Evolutionary conservation across 352 stramenopile species (phyloP).

Genomic region (Pythium grandisporangium): DNA sequence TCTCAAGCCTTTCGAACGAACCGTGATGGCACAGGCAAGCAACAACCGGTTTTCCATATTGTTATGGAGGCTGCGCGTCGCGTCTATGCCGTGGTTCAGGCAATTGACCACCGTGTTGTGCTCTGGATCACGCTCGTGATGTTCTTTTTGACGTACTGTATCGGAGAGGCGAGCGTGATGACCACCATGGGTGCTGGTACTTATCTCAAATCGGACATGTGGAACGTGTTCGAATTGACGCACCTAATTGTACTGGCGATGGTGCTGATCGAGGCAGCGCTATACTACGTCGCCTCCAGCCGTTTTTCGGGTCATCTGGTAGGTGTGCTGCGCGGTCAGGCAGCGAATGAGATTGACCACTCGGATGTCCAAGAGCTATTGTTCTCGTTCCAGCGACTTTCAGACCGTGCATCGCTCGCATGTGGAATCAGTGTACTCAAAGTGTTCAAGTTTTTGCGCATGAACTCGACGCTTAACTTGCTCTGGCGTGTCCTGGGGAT

Average conservation of each 20-base stretch:
- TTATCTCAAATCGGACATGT: conserved; percentile 81
- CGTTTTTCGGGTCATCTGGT: conserved; percentile 35
- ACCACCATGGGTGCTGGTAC: conserved; percentile 59
- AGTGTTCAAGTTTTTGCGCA: conserved; percentile 86
- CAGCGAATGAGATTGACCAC: conserved; percentile 49
- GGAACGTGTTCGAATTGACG: conserved; percentile 82
- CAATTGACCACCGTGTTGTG: conserved; percentile 48
- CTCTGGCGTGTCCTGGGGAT: conserved; percentile 80
- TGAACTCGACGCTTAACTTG: conserved; percentile 85
- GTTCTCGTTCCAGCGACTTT: conserved; percentile 59
- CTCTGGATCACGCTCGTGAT: conserved; percentile 57
- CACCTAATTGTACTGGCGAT: conserved; percentile 57
- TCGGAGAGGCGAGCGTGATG: conserved; percentile 73
- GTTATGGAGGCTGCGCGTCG: neutral
- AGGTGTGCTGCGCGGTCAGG: conserved; percentile 19
- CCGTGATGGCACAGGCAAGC: no score
- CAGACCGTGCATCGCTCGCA: conserved; percentile 61
- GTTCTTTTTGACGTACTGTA: conserved; percentile 77
- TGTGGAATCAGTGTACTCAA: conserved; percentile 79
- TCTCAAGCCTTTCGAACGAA: no score
- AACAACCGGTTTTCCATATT: no score
- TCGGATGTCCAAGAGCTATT: conserved; percentile 52
- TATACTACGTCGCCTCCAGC: conserved; percentile 56
- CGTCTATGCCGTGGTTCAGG: conserved; percentile 2
- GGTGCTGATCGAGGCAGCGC: conserved; percentile 54